Conservation (phyloP, 2,329 filamentous ascomycete species). For the Trichophyton mentagrophytes region DNA sequence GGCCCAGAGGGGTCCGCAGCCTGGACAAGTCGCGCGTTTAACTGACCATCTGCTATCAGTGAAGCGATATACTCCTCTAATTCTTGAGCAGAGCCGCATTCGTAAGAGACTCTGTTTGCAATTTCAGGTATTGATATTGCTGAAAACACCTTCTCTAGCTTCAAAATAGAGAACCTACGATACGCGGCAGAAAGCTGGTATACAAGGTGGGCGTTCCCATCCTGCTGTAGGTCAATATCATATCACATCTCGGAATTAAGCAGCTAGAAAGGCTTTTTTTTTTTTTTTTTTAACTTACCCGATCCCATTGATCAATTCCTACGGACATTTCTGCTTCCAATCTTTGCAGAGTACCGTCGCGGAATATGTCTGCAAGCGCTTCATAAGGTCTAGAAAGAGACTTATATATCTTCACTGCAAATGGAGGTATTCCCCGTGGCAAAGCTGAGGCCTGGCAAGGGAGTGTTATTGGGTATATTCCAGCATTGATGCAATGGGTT, state of each 20-base stretch:
- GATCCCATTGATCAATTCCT: constrained; percentile 48
- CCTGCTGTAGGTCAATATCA: constrained; percentile 28
- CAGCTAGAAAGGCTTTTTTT: background rate
- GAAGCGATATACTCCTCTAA: constrained; percentile 26
- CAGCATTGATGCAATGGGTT: background rate
- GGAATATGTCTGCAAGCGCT: constrained; percentile 56
- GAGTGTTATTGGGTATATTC: constrained; percentile 15
- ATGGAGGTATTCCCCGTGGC: constrained; percentile 37
- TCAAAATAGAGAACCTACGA: constrained; percentile 61
- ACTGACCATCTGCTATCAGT: constrained; percentile 39
- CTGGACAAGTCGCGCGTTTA: constrained; percentile 41
- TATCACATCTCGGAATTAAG: background rate
- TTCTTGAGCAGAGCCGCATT: constrained; percentile 17
- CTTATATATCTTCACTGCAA: constrained; percentile 45
- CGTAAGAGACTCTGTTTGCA: constrained; percentile 22
- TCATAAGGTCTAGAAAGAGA: constrained; percentile 57
- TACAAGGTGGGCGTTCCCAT: constrained; percentile 62
- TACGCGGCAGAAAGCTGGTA: constrained; percentile 57
- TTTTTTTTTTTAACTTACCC: constrained; percentile 28
- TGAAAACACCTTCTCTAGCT: constrained; percentile 59
- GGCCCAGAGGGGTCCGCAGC: constrained; percentile 24
- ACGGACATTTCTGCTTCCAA: constrained; percentile 53
- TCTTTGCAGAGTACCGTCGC: constrained; percentile 43
- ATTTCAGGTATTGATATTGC: constrained; percentile 45
- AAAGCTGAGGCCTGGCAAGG: constrained; percentile 32